phyloP scores from a whole-genome alignment of 257 asterid species.

The Solanum chaucha region DNA sequence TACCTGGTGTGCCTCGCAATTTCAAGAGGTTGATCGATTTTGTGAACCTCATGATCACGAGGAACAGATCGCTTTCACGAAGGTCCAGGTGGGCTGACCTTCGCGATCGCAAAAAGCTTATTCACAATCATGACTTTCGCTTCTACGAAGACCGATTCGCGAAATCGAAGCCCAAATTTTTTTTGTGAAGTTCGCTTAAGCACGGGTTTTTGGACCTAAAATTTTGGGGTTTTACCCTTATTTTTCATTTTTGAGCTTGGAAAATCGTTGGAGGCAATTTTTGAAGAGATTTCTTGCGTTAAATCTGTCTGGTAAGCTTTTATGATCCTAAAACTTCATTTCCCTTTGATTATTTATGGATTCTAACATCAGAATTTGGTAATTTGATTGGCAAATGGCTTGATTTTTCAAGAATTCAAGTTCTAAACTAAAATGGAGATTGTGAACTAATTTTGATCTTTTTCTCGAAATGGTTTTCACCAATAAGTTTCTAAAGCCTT shows the following conservation, averaged over 20 bases:
- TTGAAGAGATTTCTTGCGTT: background rate
- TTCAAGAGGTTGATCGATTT: too few relatives aligned
- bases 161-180: too few relatives aligned
- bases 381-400: background rate
- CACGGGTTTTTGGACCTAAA: background rate
- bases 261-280: background rate
- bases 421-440: background rate
- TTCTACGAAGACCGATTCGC: too few relatives aligned
- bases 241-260: background rate
- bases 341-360: background rate
- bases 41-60: too few relatives aligned
- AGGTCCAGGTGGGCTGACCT: too few relatives aligned
- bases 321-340: background rate
- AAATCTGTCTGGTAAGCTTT: too few relatives aligned
- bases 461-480: background rate
- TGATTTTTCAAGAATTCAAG: background rate
- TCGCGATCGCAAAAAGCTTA: too few relatives aligned
- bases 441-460: background rate
- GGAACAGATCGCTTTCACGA: accelerated
- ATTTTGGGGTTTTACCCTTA: background rate
- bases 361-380: background rate
- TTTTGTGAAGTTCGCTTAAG: too few relatives aligned
- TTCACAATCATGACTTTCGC: too few relatives aligned
- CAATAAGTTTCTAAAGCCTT: background rate
- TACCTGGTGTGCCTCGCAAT: too few relatives aligned